A percentile compares a stretch with the other conserved stretches of the same genome.
These are phyloP conservation scores for Teunomyces tritomae DNA, from an alignment of 805 yeast species.

Conservation along the genomic window DNA sequence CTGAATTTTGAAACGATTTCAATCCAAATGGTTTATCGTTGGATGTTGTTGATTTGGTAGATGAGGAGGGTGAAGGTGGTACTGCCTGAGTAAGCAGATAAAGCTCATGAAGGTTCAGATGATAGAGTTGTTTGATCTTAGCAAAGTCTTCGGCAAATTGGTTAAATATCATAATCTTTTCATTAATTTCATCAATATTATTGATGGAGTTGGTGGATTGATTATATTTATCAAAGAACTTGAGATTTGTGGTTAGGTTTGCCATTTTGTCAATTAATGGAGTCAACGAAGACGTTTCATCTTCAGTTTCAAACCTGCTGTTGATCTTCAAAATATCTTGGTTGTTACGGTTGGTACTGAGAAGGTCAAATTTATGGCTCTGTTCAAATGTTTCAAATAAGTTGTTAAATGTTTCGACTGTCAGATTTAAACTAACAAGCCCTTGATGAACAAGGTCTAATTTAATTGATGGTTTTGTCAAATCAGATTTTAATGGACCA, in stretches of 20 bases:
- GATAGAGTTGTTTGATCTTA: constrained; percentile 28
- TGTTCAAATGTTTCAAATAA: constrained; percentile 28
- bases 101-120: constrained; percentile 19
- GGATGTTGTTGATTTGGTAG: constrained; percentile 6
- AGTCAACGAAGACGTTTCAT: neutral
- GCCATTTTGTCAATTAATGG: constrained; percentile 30
- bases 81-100: constrained; percentile 8
- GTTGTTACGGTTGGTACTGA: constrained; percentile 9
- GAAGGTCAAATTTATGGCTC: neutral
- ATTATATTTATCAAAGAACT: constrained; percentile 37
- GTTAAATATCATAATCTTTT: constrained; percentile 34
- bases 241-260: constrained; percentile 32
- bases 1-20: constrained; percentile 35
- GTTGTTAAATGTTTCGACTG: constrained; percentile 18
- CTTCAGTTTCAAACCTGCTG: neutral
- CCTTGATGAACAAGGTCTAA: constrained; percentile 16
- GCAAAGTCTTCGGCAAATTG: constrained; percentile 34
- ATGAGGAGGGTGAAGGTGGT: constrained; percentile 9
- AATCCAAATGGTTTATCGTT: constrained; percentile 13
- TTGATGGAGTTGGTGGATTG: constrained; percentile 23
- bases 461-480: constrained; percentile 13
- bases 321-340: constrained; percentile 15
- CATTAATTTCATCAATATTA: constrained; percentile 32
- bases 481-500: neutral
- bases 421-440: constrained; percentile 22